These are phyloP conservation scores for Neurospora sp. DNA, from an alignment of 2,329 filamentous ascomycete species.

Conservation along the genomic window DNA sequence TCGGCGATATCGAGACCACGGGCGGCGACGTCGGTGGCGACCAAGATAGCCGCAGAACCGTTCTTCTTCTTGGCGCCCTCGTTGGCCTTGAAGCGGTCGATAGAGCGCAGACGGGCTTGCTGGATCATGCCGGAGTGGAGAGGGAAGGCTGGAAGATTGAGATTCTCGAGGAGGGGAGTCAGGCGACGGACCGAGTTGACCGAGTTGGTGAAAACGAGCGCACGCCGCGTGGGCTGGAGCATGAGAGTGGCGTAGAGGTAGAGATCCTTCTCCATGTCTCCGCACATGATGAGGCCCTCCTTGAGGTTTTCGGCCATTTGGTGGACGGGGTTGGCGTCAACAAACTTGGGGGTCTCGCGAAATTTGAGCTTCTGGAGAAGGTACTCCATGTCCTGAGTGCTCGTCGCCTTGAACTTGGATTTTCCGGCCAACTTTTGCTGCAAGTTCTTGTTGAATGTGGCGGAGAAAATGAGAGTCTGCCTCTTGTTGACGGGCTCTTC, in stretches of 20 bases:
- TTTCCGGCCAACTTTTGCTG: constrained; percentile 87
- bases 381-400: constrained; percentile 81
- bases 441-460: constrained; percentile 84
- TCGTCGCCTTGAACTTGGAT: constrained; percentile 55
- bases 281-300: constrained; percentile 87
- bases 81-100: constrained; percentile 74
- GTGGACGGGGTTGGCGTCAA: constrained; percentile 80
- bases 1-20: constrained; percentile 87
- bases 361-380: constrained; percentile 86
- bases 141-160: constrained; percentile 64
- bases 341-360: constrained; percentile 73
- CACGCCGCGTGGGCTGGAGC: constrained; percentile 69
- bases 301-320: constrained; percentile 82
- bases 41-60: constrained; percentile 50
- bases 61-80: constrained; percentile 28
- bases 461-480: constrained; percentile 93
- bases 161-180: constrained; percentile 71
- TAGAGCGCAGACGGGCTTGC: constrained; percentile 84
- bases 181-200: constrained; percentile 86
- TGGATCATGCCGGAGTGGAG: constrained; percentile 93
- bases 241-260: constrained; percentile 85
- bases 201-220: constrained; percentile 90
- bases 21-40: constrained; percentile 90
- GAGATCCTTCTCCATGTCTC: constrained; percentile 90
- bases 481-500: constrained; percentile 32